phyloP scores from a whole-genome alignment of 2,329 filamentous ascomycete species.

The Sporothrix sp. region DNA sequence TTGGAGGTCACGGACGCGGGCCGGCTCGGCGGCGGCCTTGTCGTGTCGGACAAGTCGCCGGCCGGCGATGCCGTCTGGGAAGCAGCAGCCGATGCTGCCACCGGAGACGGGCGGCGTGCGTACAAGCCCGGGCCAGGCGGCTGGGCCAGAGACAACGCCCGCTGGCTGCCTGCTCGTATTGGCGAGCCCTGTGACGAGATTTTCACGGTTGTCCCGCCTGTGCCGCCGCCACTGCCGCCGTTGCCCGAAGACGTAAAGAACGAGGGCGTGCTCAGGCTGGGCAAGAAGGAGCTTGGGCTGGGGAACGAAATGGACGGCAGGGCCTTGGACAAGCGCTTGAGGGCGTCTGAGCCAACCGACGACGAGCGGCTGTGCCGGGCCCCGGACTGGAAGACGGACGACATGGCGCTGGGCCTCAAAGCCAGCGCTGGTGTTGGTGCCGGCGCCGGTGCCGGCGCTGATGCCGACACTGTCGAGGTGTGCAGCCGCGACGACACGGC shows the following conservation, averaged over 20 bases:
- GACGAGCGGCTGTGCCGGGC: constrained; percentile 38
- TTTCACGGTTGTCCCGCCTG: background rate
- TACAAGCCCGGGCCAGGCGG: background rate
- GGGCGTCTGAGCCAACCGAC: constrained; percentile 46
- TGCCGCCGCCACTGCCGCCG: constrained; percentile 17
- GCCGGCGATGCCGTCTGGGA: background rate
- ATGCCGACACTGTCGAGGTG: constrained; percentile 18
- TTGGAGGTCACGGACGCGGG: constrained; percentile 20
- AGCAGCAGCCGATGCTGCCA: background rate
- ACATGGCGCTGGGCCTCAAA: constrained; percentile 1
- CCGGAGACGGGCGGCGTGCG: background rate
- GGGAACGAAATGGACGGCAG: constrained; percentile 46
- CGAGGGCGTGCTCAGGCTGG: constrained; percentile 27
- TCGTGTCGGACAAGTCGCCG: background rate
- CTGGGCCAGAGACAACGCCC: background rate
- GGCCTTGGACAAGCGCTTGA: constrained; percentile 47
- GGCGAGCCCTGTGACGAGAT: background rate
- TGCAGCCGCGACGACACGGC: constrained; percentile 4
- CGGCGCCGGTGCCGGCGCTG: constrained; percentile 32
- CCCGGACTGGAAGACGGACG: constrained; percentile 10
- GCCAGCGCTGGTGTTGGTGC: constrained; percentile 14
- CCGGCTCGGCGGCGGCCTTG: background rate
- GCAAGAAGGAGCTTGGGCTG: constrained; percentile 26
- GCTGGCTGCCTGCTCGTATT: background rate
- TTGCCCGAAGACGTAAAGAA: constrained; percentile 30